A percentile compares a stretch with the other conserved stretches of the same genome.
Evolutionary conservation across 2,329 filamentous ascomycete species (phyloP).

Genomic region (Fusarium annulatum): DNA sequence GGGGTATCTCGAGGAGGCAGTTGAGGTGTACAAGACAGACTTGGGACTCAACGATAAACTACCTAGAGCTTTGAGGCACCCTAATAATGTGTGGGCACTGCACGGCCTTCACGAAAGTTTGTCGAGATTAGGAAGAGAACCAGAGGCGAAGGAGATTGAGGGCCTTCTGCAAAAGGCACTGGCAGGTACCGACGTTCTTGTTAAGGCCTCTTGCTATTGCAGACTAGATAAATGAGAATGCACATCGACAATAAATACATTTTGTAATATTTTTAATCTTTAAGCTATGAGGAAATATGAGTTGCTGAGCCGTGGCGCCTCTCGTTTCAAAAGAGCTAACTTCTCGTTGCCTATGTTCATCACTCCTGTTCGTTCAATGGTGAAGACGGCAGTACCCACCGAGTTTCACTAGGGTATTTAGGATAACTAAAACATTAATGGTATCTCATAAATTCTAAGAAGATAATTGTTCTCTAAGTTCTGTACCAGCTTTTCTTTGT

Average conservation of each 20-base stretch:
- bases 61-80: conserved; percentile 73
- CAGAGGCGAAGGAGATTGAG: conserved; percentile 49
- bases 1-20: conserved; percentile 65
- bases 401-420: accelerated
- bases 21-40: conserved; percentile 69
- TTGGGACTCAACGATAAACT: conserved; percentile 69
- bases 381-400: accelerated
- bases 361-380: accelerated
- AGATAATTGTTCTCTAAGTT: not conserved
- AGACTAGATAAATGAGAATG: not conserved
- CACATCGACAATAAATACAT: accelerated
- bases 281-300: not conserved
- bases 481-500: not conserved
- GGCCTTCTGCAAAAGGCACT: not conserved
- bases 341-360: accelerated
- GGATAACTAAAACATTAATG: accelerated
- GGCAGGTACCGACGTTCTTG: conserved; percentile 1
- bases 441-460: accelerated
- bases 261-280: accelerated
- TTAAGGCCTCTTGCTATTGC: conserved; percentile 28
- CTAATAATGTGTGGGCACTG: conserved; percentile 80
- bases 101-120: conserved; percentile 80
- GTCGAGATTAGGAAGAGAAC: conserved; percentile 57
- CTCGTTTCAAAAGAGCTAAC: not conserved
- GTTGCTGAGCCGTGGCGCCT: accelerated